Evolutionary conservation across 2,329 filamentous ascomycete genomes (phyloP).

Genomic region (Fusarium pseudonygamai): DNA sequence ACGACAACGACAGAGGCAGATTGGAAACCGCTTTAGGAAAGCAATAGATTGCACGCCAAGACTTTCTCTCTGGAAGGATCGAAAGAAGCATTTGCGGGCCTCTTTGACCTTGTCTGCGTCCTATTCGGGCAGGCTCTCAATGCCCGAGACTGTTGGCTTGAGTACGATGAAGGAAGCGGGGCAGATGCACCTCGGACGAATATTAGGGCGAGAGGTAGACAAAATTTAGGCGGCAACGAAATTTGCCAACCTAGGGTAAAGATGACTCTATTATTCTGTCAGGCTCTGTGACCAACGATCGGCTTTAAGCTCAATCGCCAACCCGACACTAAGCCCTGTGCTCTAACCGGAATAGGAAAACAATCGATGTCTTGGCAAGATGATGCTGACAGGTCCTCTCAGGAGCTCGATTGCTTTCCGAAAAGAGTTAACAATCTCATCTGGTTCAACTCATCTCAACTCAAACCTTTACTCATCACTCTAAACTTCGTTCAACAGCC

Average conservation of each 20-base stretch:
- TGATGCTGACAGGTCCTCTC: neutral
- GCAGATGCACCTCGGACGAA: neutral
- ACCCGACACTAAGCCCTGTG: neutral
- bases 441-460: neutral
- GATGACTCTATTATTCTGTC: neutral
- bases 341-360: constrained; percentile 40
- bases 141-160: neutral
- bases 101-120: neutral
- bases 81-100: neutral
- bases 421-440: constrained; percentile 22
- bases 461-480: neutral
- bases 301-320: neutral
- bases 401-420: constrained; percentile 15
- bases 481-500: fast-evolving
- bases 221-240: too few relatives aligned
- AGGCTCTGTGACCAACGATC: fast-evolving
- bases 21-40: neutral
- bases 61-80: neutral
- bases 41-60: neutral
- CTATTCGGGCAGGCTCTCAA: neutral
- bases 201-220: neutral
- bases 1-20: neutral
- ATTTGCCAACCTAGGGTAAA: too few relatives aligned
- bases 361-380: constrained; percentile 32
- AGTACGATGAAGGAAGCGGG: neutral